Evolutionary conservation across 1,284 basidiomycete genomes (phyloP), one percentile per base, ranked within the genome.

Genomic region (Cryptococcus maquisensis): DNA sequence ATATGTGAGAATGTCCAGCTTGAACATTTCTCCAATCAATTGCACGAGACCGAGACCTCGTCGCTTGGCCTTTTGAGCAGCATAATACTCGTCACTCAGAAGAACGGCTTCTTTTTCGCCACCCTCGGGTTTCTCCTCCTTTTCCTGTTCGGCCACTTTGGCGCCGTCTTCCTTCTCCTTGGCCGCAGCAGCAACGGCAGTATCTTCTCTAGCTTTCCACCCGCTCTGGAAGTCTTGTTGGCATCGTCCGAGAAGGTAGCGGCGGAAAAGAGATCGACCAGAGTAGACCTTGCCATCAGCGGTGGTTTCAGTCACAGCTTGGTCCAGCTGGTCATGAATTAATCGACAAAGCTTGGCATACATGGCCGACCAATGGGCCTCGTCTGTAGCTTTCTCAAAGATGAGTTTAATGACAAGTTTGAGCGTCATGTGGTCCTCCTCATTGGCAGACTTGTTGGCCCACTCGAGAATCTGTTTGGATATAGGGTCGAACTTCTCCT

Each of bases 1-100:
- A 77, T 91, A 89, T 44, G 89, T 91, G 52, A 96, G 80, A 90
- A 96, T 95, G 76, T 87, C 86, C 38, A 97, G 81, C 80, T 97
- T 97, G 86, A 93, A 98, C 55, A 98, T 81, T 79, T 98, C 94
- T 68, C 95, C 94, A 63, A 98, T 96, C 79, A 98, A 96, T 74
- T 90, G 90, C 75, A 98, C 90, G 59, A 98, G 83, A 81, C 95
- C 95, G 23, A 98, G 86, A 75, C 94, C 93, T 63, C 90, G 88
- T 62, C 94, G 90, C 81, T 97, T 97, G 43, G 93, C 93, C 81
- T 97, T 97, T 75, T 94, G 88, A 18, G 89, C 90, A 48, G 88
- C 88, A 71, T 98, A 98, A 80, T 98, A 98, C 78, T 98, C 94
- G 13, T 97, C 93, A 5, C 90, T 95, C 67, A 96, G 88, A 45